These are phyloP conservation scores for Globisporangium nodosum DNA, from an alignment of 352 stramenopile species.

Conservation along the genomic window DNA sequence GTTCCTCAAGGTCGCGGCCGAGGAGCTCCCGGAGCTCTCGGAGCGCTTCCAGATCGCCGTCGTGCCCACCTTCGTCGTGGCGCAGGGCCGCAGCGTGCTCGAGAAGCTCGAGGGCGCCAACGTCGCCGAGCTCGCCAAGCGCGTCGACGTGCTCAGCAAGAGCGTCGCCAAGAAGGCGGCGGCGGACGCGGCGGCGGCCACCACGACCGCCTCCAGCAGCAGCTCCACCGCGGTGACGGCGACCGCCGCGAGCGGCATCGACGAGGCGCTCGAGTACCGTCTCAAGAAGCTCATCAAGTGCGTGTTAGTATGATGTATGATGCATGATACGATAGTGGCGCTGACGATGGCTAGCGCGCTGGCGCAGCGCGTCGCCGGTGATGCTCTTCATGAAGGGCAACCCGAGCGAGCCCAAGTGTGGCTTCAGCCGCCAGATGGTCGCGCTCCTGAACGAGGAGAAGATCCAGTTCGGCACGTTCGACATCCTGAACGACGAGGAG, in stretches of 20 bases:
- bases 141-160: conserved; percentile 81
- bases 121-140: conserved; percentile 78
- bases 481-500: conserved; percentile 97
- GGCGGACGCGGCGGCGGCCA: conserved; percentile 20
- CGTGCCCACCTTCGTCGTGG: conserved; percentile 94
- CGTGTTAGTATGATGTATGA: background rate
- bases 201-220: conserved; percentile 5
- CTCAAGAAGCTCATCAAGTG: conserved; percentile 83
- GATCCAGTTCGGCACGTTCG: conserved; percentile 94
- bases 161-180: conserved; percentile 58
- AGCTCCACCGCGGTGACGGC: conserved; percentile 7
- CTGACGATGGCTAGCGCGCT: background rate
- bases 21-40: conserved; percentile 77
- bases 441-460: conserved; percentile 90
- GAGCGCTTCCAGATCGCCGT: conserved; percentile 88
- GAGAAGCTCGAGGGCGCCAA: conserved; percentile 84
- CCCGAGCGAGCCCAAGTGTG: conserved; percentile 92
- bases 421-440: conserved; percentile 94
- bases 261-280: conserved; percentile 66
- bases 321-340: background rate
- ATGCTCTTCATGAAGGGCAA: conserved; percentile 99
- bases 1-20: conserved; percentile 84
- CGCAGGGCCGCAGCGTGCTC: conserved; percentile 63
- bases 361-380: conserved; percentile 67
- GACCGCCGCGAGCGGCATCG: conserved; percentile 26